Base-by-base conservation (phyloP, 345 rosid species). In the Populus tremula region DNA sequence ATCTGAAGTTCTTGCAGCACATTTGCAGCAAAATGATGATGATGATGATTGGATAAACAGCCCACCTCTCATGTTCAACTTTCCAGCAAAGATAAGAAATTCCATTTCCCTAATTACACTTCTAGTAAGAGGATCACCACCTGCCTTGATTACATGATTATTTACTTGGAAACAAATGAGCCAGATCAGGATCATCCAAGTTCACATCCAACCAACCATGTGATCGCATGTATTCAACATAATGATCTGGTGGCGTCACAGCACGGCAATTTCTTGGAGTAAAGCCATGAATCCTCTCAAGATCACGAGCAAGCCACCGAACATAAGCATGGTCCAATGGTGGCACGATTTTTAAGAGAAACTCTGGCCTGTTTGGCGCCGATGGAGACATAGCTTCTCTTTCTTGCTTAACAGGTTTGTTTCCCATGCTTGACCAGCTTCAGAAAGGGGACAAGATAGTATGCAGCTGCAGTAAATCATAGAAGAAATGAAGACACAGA, bases 251-350 rank as follows among this genome's bases (percentile, higher is more conserved):
- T 23, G 98, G 97, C 73, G 84, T 85, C 69, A 94, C 82, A 0
- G 94, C 80, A 9, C 80, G 77, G 33, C 82, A 81, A 50, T 87
- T 88, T 78, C 69, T 88, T 0, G 91, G 87, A 49, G 77, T 81
- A 77, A 86, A 86, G 69, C 93, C 88, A 21, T 89, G 93, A 83
- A 89, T 81, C 85, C 87, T 92, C 78, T 89, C 88, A 11, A 94
- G 85, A 84, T 92, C 97, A 73, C 93, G 90, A 3, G 89, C 84
- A 54, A 94, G 94, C 97, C 97, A 94, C 63, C 89, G 90, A 8
- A 86, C 45, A 70, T 86, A 90, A 74, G 84, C 86, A 62, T 7
- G 89, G 80, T 92, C 97, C 78, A 92, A 21, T 53, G 94, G 89
- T 68, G 97, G 97, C 76, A 88, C 86, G 45, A 90, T 73, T 86